Evolutionary conservation across 2,329 filamentous ascomycete species (phyloP).

Genomic region (Aureobasidium sp.): DNA sequence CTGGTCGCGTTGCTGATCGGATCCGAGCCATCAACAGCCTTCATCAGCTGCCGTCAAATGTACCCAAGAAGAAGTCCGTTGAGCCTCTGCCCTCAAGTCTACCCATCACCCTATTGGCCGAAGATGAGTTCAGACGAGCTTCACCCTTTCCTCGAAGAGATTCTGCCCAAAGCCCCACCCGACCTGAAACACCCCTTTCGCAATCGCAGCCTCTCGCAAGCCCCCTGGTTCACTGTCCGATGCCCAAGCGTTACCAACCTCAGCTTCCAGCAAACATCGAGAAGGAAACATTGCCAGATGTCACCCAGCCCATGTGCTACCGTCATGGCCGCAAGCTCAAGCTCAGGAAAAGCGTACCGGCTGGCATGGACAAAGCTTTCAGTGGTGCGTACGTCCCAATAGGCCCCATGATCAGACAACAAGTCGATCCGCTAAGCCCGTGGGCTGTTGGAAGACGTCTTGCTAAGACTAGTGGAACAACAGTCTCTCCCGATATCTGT

Average conservation of each 20-base stretch:
- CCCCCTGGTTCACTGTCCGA: constrained; percentile 14
- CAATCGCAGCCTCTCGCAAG: constrained; percentile 9
- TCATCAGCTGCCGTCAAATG: not conserved
- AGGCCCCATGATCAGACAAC: constrained; percentile 21
- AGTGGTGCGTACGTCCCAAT: constrained; percentile 27
- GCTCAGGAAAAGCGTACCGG: constrained; percentile 19
- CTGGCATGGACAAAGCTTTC: constrained; percentile 23
- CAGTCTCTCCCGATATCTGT: constrained; percentile 22
- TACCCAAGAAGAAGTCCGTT: not conserved
- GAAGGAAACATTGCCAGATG: not conserved
- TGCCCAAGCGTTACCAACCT: constrained; percentile 14
- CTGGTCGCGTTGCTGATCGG: constrained; percentile 17
- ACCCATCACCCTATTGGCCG: not conserved
- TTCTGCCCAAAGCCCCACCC: not conserved
- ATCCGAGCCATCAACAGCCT: constrained; percentile 16
- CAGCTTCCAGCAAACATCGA: not conserved
- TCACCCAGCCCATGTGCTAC: constrained; percentile 20
- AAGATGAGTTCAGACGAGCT: not conserved
- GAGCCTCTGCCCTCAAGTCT: not conserved
- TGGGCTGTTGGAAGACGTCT: constrained; percentile 21
- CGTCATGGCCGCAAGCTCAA: constrained; percentile 26
- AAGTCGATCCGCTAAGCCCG: constrained; percentile 27
- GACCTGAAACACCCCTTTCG: not conserved
- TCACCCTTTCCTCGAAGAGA: constrained; percentile 16
- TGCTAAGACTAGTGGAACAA: constrained; percentile 20